Conservation (phyloP, 2,329 filamentous ascomycete species). For the Truncatella angustata region DNA sequence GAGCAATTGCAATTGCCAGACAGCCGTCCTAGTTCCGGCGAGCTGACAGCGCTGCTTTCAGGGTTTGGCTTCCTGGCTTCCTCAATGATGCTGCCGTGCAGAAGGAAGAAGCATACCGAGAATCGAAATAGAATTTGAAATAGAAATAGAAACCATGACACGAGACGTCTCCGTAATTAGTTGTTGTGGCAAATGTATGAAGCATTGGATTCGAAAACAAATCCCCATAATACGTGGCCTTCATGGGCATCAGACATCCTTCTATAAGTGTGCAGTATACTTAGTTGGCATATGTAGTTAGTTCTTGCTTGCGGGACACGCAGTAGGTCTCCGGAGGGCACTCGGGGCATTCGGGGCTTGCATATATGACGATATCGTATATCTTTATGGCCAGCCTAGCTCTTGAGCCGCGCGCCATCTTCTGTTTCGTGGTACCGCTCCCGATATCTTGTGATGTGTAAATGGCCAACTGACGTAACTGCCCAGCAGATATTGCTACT, state of each 20-base stretch:
- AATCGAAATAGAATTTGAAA: background rate
- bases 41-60: background rate
- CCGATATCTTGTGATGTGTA: conserved; percentile 14
- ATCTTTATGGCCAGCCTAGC: conserved; percentile 19
- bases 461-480: conserved; percentile 3
- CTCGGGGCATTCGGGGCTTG: conserved; percentile 16
- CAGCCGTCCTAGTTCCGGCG: background rate
- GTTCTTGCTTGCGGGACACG: no score
- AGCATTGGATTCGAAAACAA: no score
- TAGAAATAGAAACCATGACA: conserved; percentile 3
- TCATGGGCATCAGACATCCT: no score
- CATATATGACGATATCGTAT: conserved; percentile 24
- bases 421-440: conserved; percentile 13
- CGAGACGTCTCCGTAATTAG: no score
- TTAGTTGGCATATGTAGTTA: no score
- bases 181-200: no score
- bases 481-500: background rate
- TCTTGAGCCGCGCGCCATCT: conserved; percentile 1
- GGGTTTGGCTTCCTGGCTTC: conserved; percentile 1
- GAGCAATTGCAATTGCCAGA: background rate
- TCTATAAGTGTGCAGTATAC: no score
- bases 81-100: conserved; percentile 1
- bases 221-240: no score
- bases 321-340: background rate
- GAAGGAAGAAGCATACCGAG: background rate